These are phyloP conservation scores for Wickerhamiella slavikovae DNA, from an alignment of 805 yeast species.

Conservation along the genomic window DNA sequence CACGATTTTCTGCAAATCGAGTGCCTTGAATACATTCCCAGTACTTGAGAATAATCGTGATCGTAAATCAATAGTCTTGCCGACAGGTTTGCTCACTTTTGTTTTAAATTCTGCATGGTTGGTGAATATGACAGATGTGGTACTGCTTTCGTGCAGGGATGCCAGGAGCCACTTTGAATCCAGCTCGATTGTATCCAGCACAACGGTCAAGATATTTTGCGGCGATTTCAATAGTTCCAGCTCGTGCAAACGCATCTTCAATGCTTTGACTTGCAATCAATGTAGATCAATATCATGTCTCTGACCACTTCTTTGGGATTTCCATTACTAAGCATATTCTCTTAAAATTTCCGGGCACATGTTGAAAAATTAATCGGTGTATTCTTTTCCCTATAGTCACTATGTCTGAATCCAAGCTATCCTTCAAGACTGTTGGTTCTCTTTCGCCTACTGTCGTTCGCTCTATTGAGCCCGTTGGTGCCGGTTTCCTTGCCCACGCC, in stretches of 20 bases:
- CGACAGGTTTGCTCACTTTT: constrained; percentile 1
- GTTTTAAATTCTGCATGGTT: constrained; percentile 8
- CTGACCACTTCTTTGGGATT: not conserved
- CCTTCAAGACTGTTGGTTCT: constrained; percentile 13
- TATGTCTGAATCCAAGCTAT: constrained; percentile 11
- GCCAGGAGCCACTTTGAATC: constrained; percentile 10
- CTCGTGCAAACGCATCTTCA: not conserved
- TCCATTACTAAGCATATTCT: not conserved
- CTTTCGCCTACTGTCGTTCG: constrained; percentile 22
- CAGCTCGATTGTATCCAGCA: constrained; percentile 13
- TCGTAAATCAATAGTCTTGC: constrained; percentile 7
- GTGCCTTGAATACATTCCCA: constrained; percentile 2
- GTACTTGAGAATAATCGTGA: constrained; percentile 2
- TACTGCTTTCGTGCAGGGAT: constrained; percentile 1
- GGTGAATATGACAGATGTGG: constrained; percentile 1
- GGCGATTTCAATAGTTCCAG: constrained; percentile 1
- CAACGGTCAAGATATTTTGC: constrained; percentile 9
- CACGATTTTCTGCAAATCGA: constrained; percentile 2
- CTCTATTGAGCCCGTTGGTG: constrained; percentile 92
- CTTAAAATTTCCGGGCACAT: too few species aligned
- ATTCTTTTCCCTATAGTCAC: constrained; percentile 10
- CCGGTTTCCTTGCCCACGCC: constrained; percentile 88
- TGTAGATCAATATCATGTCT: too few species aligned
- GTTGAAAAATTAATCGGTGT: too few species aligned
- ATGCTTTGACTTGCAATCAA: not conserved